Percentiles rank a stretch among this genome's conserved stretches.
Conservation (phyloP, 2,329 filamentous ascomycete genomes). For the Magnaporthiopsis incrustans region DNA sequence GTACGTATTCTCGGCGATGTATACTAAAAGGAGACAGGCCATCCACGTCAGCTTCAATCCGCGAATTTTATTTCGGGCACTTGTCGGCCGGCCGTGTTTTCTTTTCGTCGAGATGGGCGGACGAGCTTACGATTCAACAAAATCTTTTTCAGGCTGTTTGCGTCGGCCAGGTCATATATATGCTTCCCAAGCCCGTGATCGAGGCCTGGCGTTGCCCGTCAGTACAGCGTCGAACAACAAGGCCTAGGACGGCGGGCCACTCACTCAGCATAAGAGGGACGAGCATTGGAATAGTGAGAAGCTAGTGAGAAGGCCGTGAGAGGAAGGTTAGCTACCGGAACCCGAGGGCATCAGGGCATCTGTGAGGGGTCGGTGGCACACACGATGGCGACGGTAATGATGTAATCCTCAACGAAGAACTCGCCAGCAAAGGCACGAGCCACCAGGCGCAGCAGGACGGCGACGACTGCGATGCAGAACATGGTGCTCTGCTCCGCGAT, state of each 20-base stretch:
- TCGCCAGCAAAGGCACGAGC: background rate
- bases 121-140: background rate
- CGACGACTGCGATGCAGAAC: background rate
- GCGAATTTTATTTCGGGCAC: background rate
- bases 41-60: background rate
- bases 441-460: background rate
- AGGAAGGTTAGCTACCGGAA: background rate
- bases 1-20: slow-evolving; percentile 12
- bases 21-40: slow-evolving; percentile 5
- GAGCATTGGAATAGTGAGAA: background rate
- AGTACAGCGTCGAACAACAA: background rate
- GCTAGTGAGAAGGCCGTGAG: background rate
- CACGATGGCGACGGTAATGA: background rate
- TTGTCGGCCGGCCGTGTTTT: too few relatives aligned
- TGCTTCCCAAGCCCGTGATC: slow-evolving; percentile 11
- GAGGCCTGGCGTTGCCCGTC: background rate
- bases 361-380: too few relatives aligned
- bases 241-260: background rate
- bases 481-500: background rate
- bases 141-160: background rate
- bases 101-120: background rate
- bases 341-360: too few relatives aligned
- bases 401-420: slow-evolving; percentile 3
- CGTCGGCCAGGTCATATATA: slow-evolving; percentile 11
- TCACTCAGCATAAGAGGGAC: background rate